These are phyloP conservation scores for Platanthera guangdongensis DNA, from an alignment of 106 monocot species.

Conservation along the genomic window DNA sequence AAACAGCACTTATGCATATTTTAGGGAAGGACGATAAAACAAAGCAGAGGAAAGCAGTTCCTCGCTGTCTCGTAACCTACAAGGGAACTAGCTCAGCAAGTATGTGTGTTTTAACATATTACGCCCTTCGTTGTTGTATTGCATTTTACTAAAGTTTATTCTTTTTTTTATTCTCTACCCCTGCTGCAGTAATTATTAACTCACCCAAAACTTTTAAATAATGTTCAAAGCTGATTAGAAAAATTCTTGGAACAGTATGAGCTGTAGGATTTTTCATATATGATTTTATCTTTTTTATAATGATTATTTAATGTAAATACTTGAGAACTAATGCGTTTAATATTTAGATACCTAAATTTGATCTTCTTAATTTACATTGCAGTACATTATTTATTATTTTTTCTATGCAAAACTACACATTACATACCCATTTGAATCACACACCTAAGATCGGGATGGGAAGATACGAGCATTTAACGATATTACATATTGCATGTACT, in stretches of 20 bases:
- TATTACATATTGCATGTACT: too few species aligned
- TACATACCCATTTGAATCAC: too few species aligned
- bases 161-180: background rate
- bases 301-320: background rate
- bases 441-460: too few species aligned
- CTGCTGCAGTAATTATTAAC: background rate
- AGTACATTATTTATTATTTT: background rate
- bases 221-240: background rate
- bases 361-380: background rate
- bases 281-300: background rate
- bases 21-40: conserved; percentile 51
- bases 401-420: too few species aligned
- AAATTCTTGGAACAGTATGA: background rate
- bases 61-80: conserved; percentile 85
- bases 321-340: background rate
- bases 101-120: conserved; percentile 11
- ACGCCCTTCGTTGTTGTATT: background rate
- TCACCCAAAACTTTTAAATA: background rate
- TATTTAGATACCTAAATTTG: background rate
- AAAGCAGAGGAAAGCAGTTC: conserved; percentile 59
- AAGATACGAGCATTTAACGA: too few species aligned
- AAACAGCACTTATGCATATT: conserved; percentile 89
- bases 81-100: conserved; percentile 95
- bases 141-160: background rate
- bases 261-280: background rate